Conservation (phyloP, 768 basidiomycete genomes). For the Lentinus brumalis region DNA sequence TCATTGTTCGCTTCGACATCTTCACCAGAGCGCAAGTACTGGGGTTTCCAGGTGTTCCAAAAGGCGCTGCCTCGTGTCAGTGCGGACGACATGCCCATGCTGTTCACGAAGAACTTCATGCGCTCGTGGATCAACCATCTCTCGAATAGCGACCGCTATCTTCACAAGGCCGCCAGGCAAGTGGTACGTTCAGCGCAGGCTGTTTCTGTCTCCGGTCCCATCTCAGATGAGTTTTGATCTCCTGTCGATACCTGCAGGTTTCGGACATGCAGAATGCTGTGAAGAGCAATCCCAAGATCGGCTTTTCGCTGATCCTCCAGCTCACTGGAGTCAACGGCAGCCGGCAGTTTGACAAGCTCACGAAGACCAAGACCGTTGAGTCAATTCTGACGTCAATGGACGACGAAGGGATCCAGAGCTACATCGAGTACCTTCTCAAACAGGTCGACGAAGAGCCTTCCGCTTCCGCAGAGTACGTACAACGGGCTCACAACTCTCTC, state of each 20-base stretch:
- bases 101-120: conserved; percentile 96
- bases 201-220: background rate
- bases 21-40: conserved; percentile 87
- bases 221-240: conserved; percentile 3
- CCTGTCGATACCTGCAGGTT: conserved; percentile 47
- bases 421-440: conserved; percentile 69
- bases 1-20: conserved; percentile 83
- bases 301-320: conserved; percentile 83
- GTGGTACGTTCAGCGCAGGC: conserved; percentile 52
- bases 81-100: conserved; percentile 70
- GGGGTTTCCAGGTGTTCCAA: conserved; percentile 94
- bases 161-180: conserved; percentile 86
- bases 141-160: conserved; percentile 80
- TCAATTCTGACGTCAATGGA: conserved; percentile 77
- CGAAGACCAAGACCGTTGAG: conserved; percentile 92
- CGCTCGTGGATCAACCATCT: conserved; percentile 96
- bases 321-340: conserved; percentile 82
- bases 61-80: conserved; percentile 71
- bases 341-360: conserved; percentile 88
- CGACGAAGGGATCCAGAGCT: conserved; percentile 70
- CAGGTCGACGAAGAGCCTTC: conserved; percentile 52
- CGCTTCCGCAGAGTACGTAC: conserved; percentile 17
- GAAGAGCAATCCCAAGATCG: conserved; percentile 72
- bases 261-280: conserved; percentile 75
- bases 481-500: conserved; percentile 5